Evolutionary conservation across 805 yeast genomes (phyloP).

Genomic region (Millerago galiae): DNA sequence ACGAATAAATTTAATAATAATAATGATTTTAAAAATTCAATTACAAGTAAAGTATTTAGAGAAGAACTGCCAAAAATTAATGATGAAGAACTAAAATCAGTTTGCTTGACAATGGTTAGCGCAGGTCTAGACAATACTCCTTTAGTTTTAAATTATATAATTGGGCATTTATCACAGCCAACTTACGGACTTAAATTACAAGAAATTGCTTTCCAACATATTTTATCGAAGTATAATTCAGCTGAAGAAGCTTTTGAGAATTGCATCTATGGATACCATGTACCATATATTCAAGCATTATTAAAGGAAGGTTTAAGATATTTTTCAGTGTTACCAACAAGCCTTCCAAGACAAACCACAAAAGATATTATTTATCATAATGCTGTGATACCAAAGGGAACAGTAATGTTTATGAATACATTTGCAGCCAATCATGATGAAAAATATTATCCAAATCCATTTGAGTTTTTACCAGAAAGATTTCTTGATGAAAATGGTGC

Average conservation of each 20-base stretch:
- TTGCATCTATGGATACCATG: conserved; percentile 24
- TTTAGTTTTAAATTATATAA: conserved; percentile 50
- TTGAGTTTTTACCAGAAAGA: conserved; percentile 45
- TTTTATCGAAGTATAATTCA: conserved; percentile 29
- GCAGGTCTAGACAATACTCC: conserved; percentile 77
- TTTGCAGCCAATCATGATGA: conserved; percentile 67
- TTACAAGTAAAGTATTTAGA: conserved; percentile 27
- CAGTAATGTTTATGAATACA: conserved; percentile 58
- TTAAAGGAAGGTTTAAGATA: conserved; percentile 56
- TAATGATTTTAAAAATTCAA: conserved; percentile 24
- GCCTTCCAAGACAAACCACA: conserved; percentile 58
- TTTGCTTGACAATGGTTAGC: conserved; percentile 70
- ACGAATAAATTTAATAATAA: conserved; percentile 20
- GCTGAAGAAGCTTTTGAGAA: conserved; percentile 30
- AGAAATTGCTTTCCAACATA: conserved; percentile 33
- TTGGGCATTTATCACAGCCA: conserved; percentile 52
- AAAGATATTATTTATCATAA: conserved; percentile 36
- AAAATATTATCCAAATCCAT: conserved; percentile 34
- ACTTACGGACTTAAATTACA: conserved; percentile 34
- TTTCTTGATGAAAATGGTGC: conserved; percentile 34
- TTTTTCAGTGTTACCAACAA: conserved; percentile 61
- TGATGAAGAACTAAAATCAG: conserved; percentile 43
- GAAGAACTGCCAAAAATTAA: conserved; percentile 21
- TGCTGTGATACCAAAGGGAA: conserved; percentile 45
- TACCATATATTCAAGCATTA: conserved; percentile 50